Evolutionary conservation across 1,284 basidiomycete species (phyloP).

Genomic region (Apiotrichum veenhuisii): DNA sequence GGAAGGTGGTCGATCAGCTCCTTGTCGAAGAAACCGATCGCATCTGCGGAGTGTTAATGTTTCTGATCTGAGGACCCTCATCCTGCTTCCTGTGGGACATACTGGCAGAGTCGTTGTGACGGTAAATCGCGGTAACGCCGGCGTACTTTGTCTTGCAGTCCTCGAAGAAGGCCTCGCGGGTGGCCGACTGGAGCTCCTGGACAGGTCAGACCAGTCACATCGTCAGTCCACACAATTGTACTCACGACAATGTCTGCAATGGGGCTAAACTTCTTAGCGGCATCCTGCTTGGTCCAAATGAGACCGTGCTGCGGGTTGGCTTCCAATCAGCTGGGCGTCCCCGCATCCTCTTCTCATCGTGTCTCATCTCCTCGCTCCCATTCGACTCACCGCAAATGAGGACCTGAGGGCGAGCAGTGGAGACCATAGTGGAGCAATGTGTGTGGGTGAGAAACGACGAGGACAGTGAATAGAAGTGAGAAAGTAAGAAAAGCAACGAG

Average conservation of each 20-base stretch:
- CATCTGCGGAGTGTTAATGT: slow-evolving; percentile 5
- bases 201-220: not conserved
- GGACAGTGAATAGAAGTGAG: not conserved
- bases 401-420: slow-evolving; percentile 39
- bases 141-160: slow-evolving; percentile 69
- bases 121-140: slow-evolving; percentile 71
- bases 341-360: not conserved
- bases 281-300: slow-evolving; percentile 74
- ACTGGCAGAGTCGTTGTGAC: slow-evolving; percentile 52
- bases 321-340: not conserved
- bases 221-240: slow-evolving; percentile 22
- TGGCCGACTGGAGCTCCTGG: slow-evolving; percentile 64
- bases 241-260: slow-evolving; percentile 73
- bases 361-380: not conserved
- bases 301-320: slow-evolving; percentile 53
- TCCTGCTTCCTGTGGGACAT: too few relatives aligned
- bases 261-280: slow-evolving; percentile 60
- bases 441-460: not conserved
- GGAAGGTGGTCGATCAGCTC: slow-evolving; percentile 69
- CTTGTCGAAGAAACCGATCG: slow-evolving; percentile 73
- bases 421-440: not conserved
- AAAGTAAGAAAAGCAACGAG: too few relatives aligned
- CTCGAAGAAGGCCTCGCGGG: slow-evolving; percentile 65
- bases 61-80: too few relatives aligned
- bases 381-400: slow-evolving; percentile 47